Evolutionary conservation across 805 yeast genomes (phyloP), one percentile per base, ranked within the genome.

Genomic region (Candida ulmi): DNA sequence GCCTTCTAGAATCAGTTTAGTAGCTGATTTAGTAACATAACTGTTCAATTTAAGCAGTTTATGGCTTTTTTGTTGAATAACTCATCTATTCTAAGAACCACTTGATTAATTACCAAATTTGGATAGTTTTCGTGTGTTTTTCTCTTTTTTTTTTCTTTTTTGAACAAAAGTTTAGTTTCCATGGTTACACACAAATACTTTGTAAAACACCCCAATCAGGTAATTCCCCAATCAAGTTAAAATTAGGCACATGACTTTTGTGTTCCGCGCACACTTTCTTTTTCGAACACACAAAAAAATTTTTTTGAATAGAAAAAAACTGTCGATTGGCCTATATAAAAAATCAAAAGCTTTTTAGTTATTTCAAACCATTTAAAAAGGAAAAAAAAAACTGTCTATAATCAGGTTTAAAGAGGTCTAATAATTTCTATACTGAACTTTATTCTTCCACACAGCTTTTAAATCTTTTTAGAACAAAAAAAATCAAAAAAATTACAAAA

Each of bases 331-430:
- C n/a, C n/a, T n/a, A 6, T 9, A n/a, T 5, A 17, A 5, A 17
- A 18, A 9, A 30, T 8, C 17, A 17, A 32, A 17, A 17, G 8
- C 18, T 24, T 32, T 32, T 13, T n/a, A 18, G 33, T 25, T 32
- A 17, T 32, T 32, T 33, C 29, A 33, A 33, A 38, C 30, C 30
- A 41, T 44, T 43, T 50, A 49, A 46, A 44, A 50, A 40, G 32
- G 41, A 42, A 37, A 43, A 42, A 42, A 37, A 43, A 30, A 37
- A 33, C 30, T 17, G 17, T 18, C 16, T 8, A 15, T 30, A 30
- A 31, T 31, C 34, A 31, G 34, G 13, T 31, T 31, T 31, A 31
- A 31, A 31, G 21, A 19, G 25, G 33, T 35, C 24, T 21, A 21
- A 21, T 21, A 21, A 21, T 7, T 21, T 21, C 24, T 21, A 9